A percentile compares a stretch with the other conserved stretches of the same genome.
Evolutionary conservation across 225 moss, liverwort and hornwort species (phyloP).

Genomic region (Straminergon stramineum): DNA sequence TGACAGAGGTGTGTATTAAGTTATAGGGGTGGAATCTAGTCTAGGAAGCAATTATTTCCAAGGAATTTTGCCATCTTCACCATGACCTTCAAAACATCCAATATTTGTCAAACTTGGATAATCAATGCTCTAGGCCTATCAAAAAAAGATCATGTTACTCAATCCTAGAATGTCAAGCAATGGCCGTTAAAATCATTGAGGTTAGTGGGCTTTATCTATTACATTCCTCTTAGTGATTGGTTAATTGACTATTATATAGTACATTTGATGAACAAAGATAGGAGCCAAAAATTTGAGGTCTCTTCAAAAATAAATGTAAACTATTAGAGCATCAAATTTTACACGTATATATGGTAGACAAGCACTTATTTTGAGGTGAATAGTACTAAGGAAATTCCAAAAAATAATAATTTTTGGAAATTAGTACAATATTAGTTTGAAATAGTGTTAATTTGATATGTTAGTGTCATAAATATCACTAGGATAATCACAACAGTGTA

Average conservation of each 20-base stretch:
- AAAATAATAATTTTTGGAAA: not conserved
- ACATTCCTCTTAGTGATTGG: not conserved
- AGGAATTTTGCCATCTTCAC: not conserved
- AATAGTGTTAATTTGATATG: not conserved
- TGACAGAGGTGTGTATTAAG: not conserved
- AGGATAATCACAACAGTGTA: not conserved
- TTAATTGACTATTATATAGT: not conserved
- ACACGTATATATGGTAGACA: fast-evolving
- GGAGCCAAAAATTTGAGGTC: not conserved
- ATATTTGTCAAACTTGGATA: not conserved
- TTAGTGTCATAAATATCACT: not conserved
- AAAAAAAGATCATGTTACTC: not conserved
- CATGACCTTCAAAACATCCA: fast-evolving
- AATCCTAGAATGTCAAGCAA: not conserved
- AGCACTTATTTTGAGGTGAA: not conserved
- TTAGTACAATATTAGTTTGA: not conserved
- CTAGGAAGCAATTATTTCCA: not conserved
- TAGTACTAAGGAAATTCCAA: fast-evolving
- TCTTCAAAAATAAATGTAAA: not conserved
- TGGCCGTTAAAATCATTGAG: fast-evolving
- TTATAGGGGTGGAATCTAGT: not conserved
- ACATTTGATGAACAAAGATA: fast-evolving
- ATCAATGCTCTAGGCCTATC: fast-evolving
- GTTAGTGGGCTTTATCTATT: fast-evolving
- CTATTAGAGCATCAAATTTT: fast-evolving